Percentiles rank a stretch among this genome's conserved stretches.
Evolutionary conservation across 371 early-diverging fungal genomes (phyloP).

Genomic region (Actinomortierella wolfii): DNA sequence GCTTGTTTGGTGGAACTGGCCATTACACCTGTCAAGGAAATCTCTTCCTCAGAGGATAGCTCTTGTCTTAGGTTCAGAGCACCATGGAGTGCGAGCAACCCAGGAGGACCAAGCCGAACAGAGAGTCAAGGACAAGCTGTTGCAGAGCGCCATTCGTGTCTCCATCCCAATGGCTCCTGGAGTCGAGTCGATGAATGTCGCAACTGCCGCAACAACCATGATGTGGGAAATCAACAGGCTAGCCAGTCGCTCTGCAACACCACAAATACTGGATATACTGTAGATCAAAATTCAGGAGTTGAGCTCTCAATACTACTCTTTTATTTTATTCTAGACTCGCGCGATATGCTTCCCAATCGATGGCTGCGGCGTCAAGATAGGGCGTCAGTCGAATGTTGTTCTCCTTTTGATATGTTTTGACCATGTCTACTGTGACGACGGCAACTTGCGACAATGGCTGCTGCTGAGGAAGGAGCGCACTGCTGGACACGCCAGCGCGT

Average conservation of each 20-base stretch:
- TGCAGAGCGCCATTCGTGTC: slow-evolving; percentile 51
- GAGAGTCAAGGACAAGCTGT: slow-evolving; percentile 23
- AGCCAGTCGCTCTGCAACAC: neutral
- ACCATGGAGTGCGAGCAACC: slow-evolving; percentile 46
- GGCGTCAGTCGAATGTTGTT: slow-evolving; percentile 35
- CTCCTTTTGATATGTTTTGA: slow-evolving; percentile 31
- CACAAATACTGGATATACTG: slow-evolving; percentile 12
- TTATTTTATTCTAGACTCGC: neutral
- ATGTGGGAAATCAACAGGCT: slow-evolving; percentile 61
- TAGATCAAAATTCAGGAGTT: too few species aligned
- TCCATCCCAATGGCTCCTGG: slow-evolving; percentile 56
- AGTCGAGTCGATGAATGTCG: slow-evolving; percentile 62
- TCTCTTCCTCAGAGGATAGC: slow-evolving; percentile 51
- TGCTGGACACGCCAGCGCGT: neutral
- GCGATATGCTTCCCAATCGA: slow-evolving; percentile 34
- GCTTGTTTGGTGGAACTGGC: slow-evolving; percentile 46
- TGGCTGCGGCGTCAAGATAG: slow-evolving; percentile 28
- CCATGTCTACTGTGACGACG: slow-evolving; percentile 38
- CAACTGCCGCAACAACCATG: slow-evolving; percentile 57
- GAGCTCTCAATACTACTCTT: neutral
- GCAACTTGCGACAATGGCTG: slow-evolving; percentile 15
- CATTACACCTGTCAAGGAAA: slow-evolving; percentile 5
- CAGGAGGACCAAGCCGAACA: slow-evolving; percentile 6
- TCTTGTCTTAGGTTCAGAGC: slow-evolving; percentile 58
- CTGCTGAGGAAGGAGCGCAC: slow-evolving; percentile 1